Conservation (phyloP, 2,329 filamentous ascomycete genomes). For the Parascedosporium putredinis region DNA sequence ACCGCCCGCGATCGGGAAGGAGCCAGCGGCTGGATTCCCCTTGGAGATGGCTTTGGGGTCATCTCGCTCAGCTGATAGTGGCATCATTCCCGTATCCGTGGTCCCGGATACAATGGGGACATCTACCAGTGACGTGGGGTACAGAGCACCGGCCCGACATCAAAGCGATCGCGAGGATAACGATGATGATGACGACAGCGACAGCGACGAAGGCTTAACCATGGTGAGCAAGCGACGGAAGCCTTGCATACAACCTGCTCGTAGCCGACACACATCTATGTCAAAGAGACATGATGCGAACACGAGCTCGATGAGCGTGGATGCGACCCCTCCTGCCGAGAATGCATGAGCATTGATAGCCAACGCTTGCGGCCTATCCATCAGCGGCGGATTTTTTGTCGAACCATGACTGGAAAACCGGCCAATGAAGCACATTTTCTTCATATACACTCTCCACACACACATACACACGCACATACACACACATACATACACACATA, state of each 20-base stretch:
- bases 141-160: background rate
- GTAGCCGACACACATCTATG: conserved; percentile 7
- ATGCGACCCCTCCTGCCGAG: too few species aligned
- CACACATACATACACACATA: too few species aligned
- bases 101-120: conserved; percentile 15
- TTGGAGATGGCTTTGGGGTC: conserved; percentile 28
- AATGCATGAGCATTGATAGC: too few species aligned
- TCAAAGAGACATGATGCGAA: conserved; percentile 11
- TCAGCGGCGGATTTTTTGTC: too few species aligned
- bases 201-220: conserved; percentile 13
- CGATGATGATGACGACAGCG: conserved; percentile 11
- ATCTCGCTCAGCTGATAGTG: conserved; percentile 15
- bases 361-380: too few species aligned
- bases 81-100: conserved; percentile 18
- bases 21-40: conserved; percentile 34
- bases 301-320: conserved; percentile 11
- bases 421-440: too few species aligned
- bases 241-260: conserved; percentile 2
- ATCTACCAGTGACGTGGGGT: conserved; percentile 7
- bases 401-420: too few species aligned
- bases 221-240: conserved; percentile 10
- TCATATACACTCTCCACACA: background rate
- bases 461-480: background rate
- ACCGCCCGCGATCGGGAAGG: conserved; percentile 39
- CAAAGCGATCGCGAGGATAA: conserved; percentile 8